phyloP scores from a whole-genome alignment of 805 yeast genomes.

The Candida coquimbonensis region DNA sequence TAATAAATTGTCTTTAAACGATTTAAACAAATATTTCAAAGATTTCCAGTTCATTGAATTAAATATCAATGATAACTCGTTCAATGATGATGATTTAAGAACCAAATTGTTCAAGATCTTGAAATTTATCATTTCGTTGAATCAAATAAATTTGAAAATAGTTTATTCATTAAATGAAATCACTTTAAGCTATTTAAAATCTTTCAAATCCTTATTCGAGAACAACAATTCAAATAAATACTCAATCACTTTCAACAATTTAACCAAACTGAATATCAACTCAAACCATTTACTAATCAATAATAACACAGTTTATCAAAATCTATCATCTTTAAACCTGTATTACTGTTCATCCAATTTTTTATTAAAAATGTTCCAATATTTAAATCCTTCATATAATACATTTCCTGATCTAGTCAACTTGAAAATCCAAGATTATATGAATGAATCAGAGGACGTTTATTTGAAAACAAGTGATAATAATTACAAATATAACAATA shows the following conservation, averaged over 20 bases:
- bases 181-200: conserved; percentile 16
- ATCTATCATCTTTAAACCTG: conserved; percentile 10
- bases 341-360: conserved; percentile 22
- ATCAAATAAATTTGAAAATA: conserved; percentile 5
- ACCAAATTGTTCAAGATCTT: too few species aligned
- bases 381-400: conserved; percentile 8
- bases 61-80: conserved; percentile 4
- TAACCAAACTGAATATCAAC: conserved; percentile 13
- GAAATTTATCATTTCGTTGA: too few species aligned
- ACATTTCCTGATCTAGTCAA: conserved; percentile 13
- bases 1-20: conserved; percentile 6
- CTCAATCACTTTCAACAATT: conserved; percentile 5
- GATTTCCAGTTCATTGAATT: conserved; percentile 14
- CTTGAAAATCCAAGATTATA: conserved; percentile 20
- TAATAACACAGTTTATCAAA: conserved; percentile 7
- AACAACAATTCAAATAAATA: conserved; percentile 1
- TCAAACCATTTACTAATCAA: conserved; percentile 17
- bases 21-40: conserved; percentile 4
- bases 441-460: conserved; percentile 22
- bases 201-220: conserved; percentile 18
- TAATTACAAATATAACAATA: conserved; percentile 17
- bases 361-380: conserved; percentile 16
- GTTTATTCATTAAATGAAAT: conserved; percentile 9
- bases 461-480: conserved; percentile 17
- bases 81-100: conserved; percentile 9